Evolutionary conservation across 2,329 filamentous ascomycete genomes (phyloP).

Genomic region (Pseudogymnoascus pannorum): DNA sequence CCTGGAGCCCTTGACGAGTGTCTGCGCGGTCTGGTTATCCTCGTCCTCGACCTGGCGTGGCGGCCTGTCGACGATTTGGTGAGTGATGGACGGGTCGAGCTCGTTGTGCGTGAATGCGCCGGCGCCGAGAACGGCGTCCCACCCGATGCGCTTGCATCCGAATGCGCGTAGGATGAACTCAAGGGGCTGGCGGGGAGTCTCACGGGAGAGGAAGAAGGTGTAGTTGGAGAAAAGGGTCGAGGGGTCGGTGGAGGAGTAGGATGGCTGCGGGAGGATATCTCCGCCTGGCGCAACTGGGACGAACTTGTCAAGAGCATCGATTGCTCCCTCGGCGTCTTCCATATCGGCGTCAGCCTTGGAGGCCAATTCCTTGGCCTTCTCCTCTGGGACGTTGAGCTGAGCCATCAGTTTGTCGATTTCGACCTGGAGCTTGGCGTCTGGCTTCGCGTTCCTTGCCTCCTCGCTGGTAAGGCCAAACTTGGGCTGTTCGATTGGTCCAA

Average conservation of each 20-base stretch:
- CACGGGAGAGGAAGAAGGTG: constrained; percentile 88
- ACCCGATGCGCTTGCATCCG: constrained; percentile 91
- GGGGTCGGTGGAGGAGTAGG: constrained; percentile 55
- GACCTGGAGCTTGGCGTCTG: constrained; percentile 56
- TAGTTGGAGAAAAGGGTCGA: constrained; percentile 77
- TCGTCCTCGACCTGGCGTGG: constrained; percentile 55
- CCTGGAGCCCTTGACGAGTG: constrained; percentile 55
- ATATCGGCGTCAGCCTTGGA: constrained; percentile 34
- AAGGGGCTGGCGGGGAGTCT: constrained; percentile 81
- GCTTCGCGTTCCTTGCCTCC: constrained; percentile 38
- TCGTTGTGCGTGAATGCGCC: constrained; percentile 90
- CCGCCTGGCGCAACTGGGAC: constrained; percentile 76
- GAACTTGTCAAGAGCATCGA: constrained; percentile 79
- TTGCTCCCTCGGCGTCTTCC: constrained; percentile 39
- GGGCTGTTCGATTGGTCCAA: constrained; percentile 45
- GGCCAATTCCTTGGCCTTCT: constrained; percentile 36
- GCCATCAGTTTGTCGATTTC: constrained; percentile 62
- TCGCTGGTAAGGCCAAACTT: constrained; percentile 46
- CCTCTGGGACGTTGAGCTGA: constrained; percentile 52
- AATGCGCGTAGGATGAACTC: constrained; percentile 93
- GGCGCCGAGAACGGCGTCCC: constrained; percentile 84
- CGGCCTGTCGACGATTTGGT: constrained; percentile 92
- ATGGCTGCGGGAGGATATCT: constrained; percentile 77
- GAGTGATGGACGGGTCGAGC: constrained; percentile 80
- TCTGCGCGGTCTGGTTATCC: constrained; percentile 56